These are phyloP conservation scores for Gaillardinia entomophila DNA, from an alignment of 805 yeast genomes.

Conservation along the genomic window DNA sequence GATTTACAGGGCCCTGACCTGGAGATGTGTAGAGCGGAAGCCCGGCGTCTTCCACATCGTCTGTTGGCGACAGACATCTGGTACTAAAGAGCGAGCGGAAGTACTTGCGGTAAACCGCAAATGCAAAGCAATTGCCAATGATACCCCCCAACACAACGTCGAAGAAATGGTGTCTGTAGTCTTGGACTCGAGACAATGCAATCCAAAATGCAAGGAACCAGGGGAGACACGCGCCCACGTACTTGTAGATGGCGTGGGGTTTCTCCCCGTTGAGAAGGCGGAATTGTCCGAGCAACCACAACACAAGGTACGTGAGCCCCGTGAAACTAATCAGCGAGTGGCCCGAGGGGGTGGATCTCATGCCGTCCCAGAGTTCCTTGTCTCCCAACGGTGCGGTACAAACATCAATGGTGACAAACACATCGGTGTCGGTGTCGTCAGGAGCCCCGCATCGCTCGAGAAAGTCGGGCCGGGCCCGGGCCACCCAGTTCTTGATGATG, in stretches of 20 bases:
- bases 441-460: slow-evolving; percentile 23
- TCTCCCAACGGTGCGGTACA: slow-evolving; percentile 21
- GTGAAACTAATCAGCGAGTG: slow-evolving; percentile 51
- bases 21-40: not conserved
- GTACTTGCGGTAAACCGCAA: slow-evolving; percentile 21
- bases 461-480: slow-evolving; percentile 30
- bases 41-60: slow-evolving; percentile 1
- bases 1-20: no score
- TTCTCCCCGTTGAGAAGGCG: slow-evolving; percentile 5
- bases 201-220: slow-evolving; percentile 17
- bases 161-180: slow-evolving; percentile 26
- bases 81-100: slow-evolving; percentile 5
- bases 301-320: slow-evolving; percentile 40
- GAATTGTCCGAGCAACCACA: slow-evolving; percentile 45
- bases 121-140: slow-evolving; percentile 24
- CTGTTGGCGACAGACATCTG: slow-evolving; percentile 4
- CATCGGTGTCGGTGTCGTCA: slow-evolving; percentile 6
- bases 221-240: slow-evolving; percentile 10
- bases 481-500: slow-evolving; percentile 29
- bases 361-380: slow-evolving; percentile 39
- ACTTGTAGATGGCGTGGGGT: slow-evolving; percentile 5
- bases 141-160: slow-evolving; percentile 28
- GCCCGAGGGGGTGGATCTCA: slow-evolving; percentile 55
- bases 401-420: slow-evolving; percentile 14
- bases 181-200: slow-evolving; percentile 21